These are phyloP conservation scores for Arthrobotrys sinensis DNA, from an alignment of 2,329 filamentous ascomycete genomes.

Conservation along the genomic window DNA sequence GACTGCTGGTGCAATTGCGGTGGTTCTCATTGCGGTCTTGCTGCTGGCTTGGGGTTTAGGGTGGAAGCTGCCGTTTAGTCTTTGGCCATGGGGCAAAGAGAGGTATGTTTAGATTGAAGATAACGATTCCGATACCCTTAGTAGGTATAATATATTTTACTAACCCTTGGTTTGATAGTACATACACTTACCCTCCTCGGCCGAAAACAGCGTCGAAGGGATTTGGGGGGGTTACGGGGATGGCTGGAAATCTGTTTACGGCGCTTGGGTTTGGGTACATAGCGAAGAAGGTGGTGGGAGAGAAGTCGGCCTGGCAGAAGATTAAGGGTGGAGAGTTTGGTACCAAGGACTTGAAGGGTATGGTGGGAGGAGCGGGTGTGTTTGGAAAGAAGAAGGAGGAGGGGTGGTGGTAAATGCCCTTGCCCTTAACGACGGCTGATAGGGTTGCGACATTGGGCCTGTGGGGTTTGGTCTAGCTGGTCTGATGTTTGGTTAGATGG, in stretches of 20 bases:
- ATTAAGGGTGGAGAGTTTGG: neutral
- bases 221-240: neutral
- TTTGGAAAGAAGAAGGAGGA: slow-evolving; percentile 19
- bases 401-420: neutral
- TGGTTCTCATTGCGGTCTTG: neutral
- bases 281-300: neutral
- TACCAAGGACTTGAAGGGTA: neutral
- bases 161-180: neutral
- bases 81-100: neutral
- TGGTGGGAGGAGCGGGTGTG: neutral
- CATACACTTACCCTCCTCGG: neutral
- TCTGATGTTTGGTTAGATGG: no score
- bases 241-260: neutral
- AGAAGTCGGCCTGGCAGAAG: slow-evolving; percentile 25
- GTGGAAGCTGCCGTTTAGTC: neutral
- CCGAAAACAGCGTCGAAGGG: neutral
- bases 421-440: neutral
- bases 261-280: slow-evolving; percentile 28
- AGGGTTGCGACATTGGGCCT: no score
- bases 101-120: neutral
- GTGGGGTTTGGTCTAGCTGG: no score
- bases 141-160: neutral
- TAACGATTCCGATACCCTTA: neutral
- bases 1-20: neutral
- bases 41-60: neutral